Conservation (phyloP, 108 stramenopile species). For the Schizochytrium sp. region DNA sequence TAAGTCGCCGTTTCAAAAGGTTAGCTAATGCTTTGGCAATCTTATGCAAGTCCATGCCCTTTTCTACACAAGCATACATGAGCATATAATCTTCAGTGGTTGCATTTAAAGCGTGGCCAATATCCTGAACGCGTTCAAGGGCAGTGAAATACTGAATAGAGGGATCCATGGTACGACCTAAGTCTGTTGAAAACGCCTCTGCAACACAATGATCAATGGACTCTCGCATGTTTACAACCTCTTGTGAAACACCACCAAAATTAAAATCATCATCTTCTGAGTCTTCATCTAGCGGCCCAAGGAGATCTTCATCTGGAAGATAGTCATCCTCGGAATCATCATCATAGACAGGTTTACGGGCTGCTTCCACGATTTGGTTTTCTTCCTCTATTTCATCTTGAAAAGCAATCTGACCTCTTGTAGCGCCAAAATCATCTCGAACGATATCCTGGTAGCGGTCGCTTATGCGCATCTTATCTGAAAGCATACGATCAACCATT, state of each 20-base stretch:
- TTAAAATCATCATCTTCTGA: conserved; percentile 26
- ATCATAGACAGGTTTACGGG: background rate
- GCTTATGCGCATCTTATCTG: conserved; percentile 42
- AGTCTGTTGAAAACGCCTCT: background rate
- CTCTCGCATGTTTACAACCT: background rate
- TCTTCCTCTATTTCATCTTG: conserved; percentile 1
- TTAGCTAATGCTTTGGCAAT: background rate
- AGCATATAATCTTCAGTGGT: conserved; percentile 14
- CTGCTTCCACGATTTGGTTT: conserved; percentile 2
- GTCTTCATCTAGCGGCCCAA: background rate
- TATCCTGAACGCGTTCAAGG: background rate
- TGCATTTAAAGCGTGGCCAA: conserved; percentile 1
- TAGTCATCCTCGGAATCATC: conserved; percentile 37
- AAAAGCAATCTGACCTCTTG: conserved; percentile 38
- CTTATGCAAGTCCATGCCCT: background rate
- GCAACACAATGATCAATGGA: background rate
- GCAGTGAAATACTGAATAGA: background rate
- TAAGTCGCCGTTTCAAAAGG: conserved; percentile 24
- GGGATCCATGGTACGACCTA: background rate
- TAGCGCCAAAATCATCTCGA: background rate
- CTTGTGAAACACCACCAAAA: background rate
- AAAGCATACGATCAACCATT: conserved; percentile 26
- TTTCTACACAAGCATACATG: background rate
- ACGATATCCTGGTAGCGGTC: background rate
- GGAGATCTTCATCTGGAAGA: conserved; percentile 22